Conservation (phyloP, 345 rosid species). For the Brassica juncea region DNA sequence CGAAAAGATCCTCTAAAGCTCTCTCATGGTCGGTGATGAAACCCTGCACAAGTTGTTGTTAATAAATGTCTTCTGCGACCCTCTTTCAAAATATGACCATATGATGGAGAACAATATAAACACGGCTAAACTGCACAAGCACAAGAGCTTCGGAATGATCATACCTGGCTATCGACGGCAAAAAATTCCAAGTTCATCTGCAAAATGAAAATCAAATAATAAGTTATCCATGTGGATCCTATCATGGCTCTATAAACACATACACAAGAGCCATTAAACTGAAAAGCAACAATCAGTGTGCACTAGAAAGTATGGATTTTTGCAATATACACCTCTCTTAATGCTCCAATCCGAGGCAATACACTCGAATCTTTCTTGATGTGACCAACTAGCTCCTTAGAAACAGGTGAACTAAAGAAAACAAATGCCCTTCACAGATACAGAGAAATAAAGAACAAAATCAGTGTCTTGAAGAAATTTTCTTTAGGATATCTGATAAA, state of each 20-base stretch:
- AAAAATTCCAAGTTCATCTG: constrained; percentile 99
- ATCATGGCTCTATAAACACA: constrained; percentile 5
- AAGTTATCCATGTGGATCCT: constrained; percentile 4
- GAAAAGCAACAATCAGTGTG: constrained; percentile 1
- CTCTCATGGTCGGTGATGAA: constrained; percentile 87
- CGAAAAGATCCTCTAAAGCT: constrained; percentile 87
- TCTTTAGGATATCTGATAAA: background rate
- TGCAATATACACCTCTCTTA: constrained; percentile 72
- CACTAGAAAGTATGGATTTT: constrained; percentile 2
- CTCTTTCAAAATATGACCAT: constrained; percentile 2
- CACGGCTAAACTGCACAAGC: background rate
- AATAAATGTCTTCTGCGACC: background rate
- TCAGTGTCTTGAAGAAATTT: constrained; percentile 5
- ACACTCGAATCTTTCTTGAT: constrained; percentile 84
- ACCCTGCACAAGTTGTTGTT: constrained; percentile 49
- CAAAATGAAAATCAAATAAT: constrained; percentile 35
- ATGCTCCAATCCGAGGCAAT: constrained; percentile 86
- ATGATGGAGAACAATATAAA: no score
- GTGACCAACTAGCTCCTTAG: constrained; percentile 76
- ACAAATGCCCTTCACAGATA: constrained; percentile 82
- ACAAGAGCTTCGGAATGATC: constrained; percentile 6
- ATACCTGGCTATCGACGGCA: constrained; percentile 96
- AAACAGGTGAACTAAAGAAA: constrained; percentile 93
- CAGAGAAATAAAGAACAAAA: constrained; percentile 31
- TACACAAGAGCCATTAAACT: background rate